Evolutionary conservation across 805 yeast species (phyloP), one percentile per base, ranked within the genome.

Genomic region (Pichia gijzeniarum): DNA sequence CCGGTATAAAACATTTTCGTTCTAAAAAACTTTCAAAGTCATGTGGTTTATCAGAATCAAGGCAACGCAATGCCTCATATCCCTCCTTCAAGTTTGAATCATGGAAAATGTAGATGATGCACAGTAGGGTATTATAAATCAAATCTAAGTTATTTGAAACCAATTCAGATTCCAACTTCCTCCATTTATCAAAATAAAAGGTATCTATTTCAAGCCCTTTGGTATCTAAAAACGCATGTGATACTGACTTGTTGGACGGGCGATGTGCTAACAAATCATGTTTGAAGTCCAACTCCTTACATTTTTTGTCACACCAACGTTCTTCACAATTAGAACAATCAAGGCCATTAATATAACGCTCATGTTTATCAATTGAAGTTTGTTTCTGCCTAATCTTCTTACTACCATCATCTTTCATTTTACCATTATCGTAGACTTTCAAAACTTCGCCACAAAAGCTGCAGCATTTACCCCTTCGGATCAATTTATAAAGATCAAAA

Each of bases 391-490:
- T 38, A 10, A 28, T 39, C 8, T 41, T 21, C 27, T 54, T 55
- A 3, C 43, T 44, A 9, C 43, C 48, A 14, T 38, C 44, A 33
- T 48, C 58, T 33, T 54, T 58, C 47, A 60, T 50, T 9, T 60
- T 41, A 4, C 67, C 65, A 34, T 52, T 50, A 47, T 63, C 64
- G 35, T 60, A 59, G 5, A 56, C 55, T 45, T 62, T 62, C 37
- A 63, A 44, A 5, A 61, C 64, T 12, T 54, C 58, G 2, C 67
- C 67, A 45, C 67, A 63, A 32, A 49, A 54, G 32, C 61, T 54
- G 42, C 67, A 63, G 31, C 63, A 58, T 47, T 60, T 62, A 1
- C 67, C 67, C 3, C 54, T 46, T 21, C 54, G 54, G 3, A 61
- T 58, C 34, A 63, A 48, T 35, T 53, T 55, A 7, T 45, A 16